Evolutionary conservation across 2,329 filamentous ascomycete species (phyloP).

Genomic region (Fonsecaea nubica): DNA sequence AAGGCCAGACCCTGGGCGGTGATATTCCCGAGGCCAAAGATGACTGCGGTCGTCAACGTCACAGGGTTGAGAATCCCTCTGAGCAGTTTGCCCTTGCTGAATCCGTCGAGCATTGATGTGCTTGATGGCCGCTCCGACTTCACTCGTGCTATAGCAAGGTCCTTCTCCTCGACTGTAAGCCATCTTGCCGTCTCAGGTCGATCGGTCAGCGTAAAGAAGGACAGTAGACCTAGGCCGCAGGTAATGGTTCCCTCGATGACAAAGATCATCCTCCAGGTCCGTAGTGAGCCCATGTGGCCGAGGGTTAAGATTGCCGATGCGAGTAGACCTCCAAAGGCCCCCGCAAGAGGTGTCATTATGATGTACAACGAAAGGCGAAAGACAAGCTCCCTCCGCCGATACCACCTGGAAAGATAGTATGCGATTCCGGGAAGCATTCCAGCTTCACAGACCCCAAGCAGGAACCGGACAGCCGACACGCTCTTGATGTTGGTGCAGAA

Average conservation of each 20-base stretch:
- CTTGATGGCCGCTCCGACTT: slow-evolving; percentile 71
- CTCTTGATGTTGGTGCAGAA: slow-evolving; percentile 64
- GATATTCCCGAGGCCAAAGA: slow-evolving; percentile 71
- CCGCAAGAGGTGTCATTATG: slow-evolving; percentile 72
- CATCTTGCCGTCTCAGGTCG: slow-evolving; percentile 71
- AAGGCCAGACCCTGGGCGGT: slow-evolving; percentile 74
- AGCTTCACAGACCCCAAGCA: slow-evolving; percentile 67
- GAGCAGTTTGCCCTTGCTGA: slow-evolving; percentile 65
- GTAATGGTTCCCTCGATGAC: slow-evolving; percentile 73
- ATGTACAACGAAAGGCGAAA: slow-evolving; percentile 73
- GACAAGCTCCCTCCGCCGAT: slow-evolving; percentile 69
- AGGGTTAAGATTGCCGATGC: slow-evolving; percentile 70
- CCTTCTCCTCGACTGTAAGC: slow-evolving; percentile 70
- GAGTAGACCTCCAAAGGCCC: slow-evolving; percentile 73
- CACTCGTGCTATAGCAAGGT: slow-evolving; percentile 69
- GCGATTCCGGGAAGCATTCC: slow-evolving; percentile 76
- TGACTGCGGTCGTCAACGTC: slow-evolving; percentile 61
- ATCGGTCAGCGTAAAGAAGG: slow-evolving; percentile 71
- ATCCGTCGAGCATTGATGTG: slow-evolving; percentile 67
- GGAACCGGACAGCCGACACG: slow-evolving; percentile 68
- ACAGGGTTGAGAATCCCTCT: slow-evolving; percentile 70
- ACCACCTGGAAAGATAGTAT: slow-evolving; percentile 65
- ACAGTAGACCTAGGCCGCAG: slow-evolving; percentile 61
- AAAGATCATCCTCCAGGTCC: slow-evolving; percentile 73
- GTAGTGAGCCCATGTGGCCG: slow-evolving; percentile 62